Evolutionary conservation across 2,329 filamentous ascomycete genomes (phyloP), one percentile per base, ranked within the genome.

Genomic region (Colletotrichum chrysophilum): DNA sequence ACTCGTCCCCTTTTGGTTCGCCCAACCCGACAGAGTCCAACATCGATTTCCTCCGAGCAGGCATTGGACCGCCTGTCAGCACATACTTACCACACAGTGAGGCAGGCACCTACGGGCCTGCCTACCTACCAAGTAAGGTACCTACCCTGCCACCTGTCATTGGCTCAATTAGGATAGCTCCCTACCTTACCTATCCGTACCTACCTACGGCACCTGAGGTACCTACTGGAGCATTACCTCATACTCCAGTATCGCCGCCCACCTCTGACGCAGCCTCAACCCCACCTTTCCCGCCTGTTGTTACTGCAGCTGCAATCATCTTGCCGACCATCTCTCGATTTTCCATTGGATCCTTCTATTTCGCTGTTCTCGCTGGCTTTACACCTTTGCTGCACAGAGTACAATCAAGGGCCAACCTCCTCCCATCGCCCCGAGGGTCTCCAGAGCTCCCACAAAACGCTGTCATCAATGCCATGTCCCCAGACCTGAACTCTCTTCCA

Each of bases 401-500:
- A 21, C n/a, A 52, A 52, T 24, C 43, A 16, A 58, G 16, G 16
- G 24, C n/a, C 74, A 38, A 67, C 32, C 62, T 58, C 30, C 28
- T 60, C 12, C 32, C 30, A 64, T 72, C 43, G 28, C 34, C 36
- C 43, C 7, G 21, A 69, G 36, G 32, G 61, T 55, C 52, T 30
- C n/a, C 24, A 38, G 36, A 64, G 30, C 34, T 52, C n/a, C 18
- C 4, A 48, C 32, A 36, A 64, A 48, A 58, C 64, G 28, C 8
- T 21, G 21, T 34, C 12, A 74, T 61, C 26, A 66, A 75, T 76
- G 71, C 61, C 43, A 80, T 72, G 72, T 75, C 16, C 9, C 56
- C 21, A 30, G 68, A 77, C 14, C n/a, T 77, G 36, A 77, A 77
- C 65, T 75, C 75, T 67, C 75, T 77, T 38, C 76, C 70, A 16